Evolutionary conservation across 2,329 filamentous ascomycete species (phyloP), one percentile per base, ranked within the genome.

Genomic region (Nemania sp.): DNA sequence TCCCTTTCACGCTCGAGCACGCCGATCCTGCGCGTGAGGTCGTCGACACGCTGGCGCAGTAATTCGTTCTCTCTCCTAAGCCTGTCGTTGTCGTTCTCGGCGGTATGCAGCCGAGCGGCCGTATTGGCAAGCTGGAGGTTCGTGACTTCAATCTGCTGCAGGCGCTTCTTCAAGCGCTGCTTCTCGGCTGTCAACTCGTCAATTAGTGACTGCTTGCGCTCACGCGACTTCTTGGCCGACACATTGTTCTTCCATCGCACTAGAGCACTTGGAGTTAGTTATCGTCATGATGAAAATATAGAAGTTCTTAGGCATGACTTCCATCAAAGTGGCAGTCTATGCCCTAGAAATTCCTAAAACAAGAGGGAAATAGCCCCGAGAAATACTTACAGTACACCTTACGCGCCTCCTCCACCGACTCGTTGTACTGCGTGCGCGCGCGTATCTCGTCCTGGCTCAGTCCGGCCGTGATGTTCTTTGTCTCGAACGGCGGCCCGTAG

Each of bases 401-500:
- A 18, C 41, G 41, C n/a, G 56, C 62, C 26, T 66, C 52, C 4
- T 27, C 6, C 26, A 65, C 62, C 8, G 8, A 5, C 38, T 13
- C 11, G 38, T 41, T 41, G 38, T 41, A 11, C 18, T 49, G 27
- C 24, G 35, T 18, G 26, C 26, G 20, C 20, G 7, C 1, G 1
- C 20, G 45, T 2, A 53, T 43, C 54, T 66, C 62, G 2, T 69
- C 62, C 41, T 22, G 15, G 15, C 8, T 20, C 67, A 69, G 59
- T 7, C 24, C 27, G 20, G 58, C 29, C 24, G 55, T 52, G 53
- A 66, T 32, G n/a, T 52, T 18, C 54, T 15, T 27, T 5, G 41
- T 56, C 26, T 35, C 32, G 54, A 63, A 69, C 5, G 67, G 67
- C 18, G 67, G 67, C 8, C 67, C 67, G 43, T 66, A 66, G 29